Evolutionary conservation across 2,329 filamentous ascomycete genomes (phyloP), one percentile per base, ranked within the genome.

Genomic region (Aspergillus phoenicis): DNA sequence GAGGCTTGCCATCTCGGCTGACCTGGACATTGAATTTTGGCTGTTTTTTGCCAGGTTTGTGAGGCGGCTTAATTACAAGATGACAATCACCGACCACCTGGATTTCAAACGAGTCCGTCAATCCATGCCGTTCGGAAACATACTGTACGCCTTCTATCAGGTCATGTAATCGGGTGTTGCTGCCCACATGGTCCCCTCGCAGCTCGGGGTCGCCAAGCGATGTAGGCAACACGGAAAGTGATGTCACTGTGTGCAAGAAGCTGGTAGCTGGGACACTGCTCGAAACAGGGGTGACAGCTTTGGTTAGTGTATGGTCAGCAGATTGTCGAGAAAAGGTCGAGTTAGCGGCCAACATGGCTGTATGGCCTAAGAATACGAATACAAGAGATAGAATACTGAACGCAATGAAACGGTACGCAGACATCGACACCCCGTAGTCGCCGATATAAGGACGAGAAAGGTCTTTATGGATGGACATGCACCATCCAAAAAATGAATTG

Each of bases 41-140:
- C 15, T 77, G 76, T 66, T 79, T 83, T 65, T 78, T 81, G 52
- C 75, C 70, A 39, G 72, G 74, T 24, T 75, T 75, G 33, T 75
- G 74, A 7, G 83, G 82, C 8, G 83, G 80, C 47, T 80, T 81
- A 53, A 86, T 76, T 47, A 84, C 71, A 58, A 86, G 80, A 65
- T 85, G 82, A 52, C 80, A 79, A 62, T 85, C 81, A 5, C 82
- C 83, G 62, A 84, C 77, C n/a, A 81, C 77, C 61, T 84, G 78
- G n/a, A 85, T 75, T 60, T 83, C 80, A 67, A 84, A 85, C 10
- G 73, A 70, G 41, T 78, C 75, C 3, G 73, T 71, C 15, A 75
- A 71, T 20, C 70, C 73, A 11, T 61, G 57, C 24, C 63, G 59
- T 24, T 67, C 65, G 11, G 64, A 57, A 28, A 65, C 63, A 36